Evolutionary conservation across 106 monocot species (phyloP), one percentile per base, ranked within the genome.

Genomic region (Platanthera guangdongensis): DNA sequence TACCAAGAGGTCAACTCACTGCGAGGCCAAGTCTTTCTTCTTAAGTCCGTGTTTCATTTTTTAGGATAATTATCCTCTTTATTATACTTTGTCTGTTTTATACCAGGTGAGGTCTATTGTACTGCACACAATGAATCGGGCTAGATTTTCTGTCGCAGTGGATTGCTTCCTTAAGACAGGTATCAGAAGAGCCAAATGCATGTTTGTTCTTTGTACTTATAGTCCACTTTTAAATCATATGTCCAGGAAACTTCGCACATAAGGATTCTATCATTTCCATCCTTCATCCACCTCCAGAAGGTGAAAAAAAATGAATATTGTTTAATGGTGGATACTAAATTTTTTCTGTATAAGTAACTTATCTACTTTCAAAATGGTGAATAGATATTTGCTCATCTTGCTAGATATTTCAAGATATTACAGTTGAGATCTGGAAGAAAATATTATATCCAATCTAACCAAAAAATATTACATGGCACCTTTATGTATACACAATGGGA

Each of bases 101-200:
- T 85, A 47, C 25, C 74, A 99, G 99, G 99, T 99, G 71, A 99
- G 87, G 79, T 92, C 94, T 55, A 92, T 99, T 74, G 99, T 99
- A 63, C 79, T 99, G 63, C 83, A 92, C 84, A 99, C 99, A 71
- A 77, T 99, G 82, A 99, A 99, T 80, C 81, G 92, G 28, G 94
- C 89, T 74, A 91, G 99, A 79, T 99, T 99, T 68, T 83, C 87
- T 50, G 97, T 97, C 11, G 94, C 97, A 52, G 97, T 97, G 60
- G 89, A 97, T 18, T 93, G 91, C 76, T 97, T 91, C 70, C 88
- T 97, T 68, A 86, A 91, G 79, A 97, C 94, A 78, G 96, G 96
- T 93, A 81, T 39, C 39, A 39, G 39, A 39, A 39, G 1, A 76
- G 16, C 71, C 12, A 16, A 55, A 12, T 46, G 14, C 74, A 75